A percentile compares a stretch with the other conserved stretches of the same genome.
Conservation (phyloP, 495 filamentous ascomycete species). For the Podospora bellae-mahoneyi region DNA sequence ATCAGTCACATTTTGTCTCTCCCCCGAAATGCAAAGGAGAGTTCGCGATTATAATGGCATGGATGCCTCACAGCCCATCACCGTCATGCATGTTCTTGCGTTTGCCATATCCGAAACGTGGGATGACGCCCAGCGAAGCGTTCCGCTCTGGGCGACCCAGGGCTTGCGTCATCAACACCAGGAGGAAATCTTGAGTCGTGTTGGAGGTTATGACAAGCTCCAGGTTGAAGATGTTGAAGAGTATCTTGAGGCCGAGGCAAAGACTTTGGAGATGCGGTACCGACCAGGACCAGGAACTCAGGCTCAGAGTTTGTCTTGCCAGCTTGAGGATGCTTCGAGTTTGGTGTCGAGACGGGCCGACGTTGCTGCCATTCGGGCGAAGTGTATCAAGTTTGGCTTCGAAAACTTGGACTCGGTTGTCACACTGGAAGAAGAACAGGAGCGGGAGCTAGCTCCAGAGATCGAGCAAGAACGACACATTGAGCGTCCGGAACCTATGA, state of each 20-base stretch:
- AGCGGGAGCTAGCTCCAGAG: slow-evolving; percentile 64
- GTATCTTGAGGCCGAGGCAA: slow-evolving; percentile 43
- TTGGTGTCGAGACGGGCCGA: slow-evolving; percentile 36
- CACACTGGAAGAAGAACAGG: slow-evolving; percentile 63
- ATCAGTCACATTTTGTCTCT: slow-evolving; percentile 57
- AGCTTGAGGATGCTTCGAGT: not conserved
- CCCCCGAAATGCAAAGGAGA: slow-evolving; percentile 50
- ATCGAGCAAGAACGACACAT: slow-evolving; percentile 57
- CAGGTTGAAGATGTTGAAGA: slow-evolving; percentile 31
- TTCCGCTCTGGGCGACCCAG: slow-evolving; percentile 61
- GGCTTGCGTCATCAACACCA: slow-evolving; percentile 47
- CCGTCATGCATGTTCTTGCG: slow-evolving; percentile 50
- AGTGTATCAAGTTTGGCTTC: slow-evolving; percentile 40
- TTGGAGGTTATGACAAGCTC: slow-evolving; percentile 11
- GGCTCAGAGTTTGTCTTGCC: not conserved
- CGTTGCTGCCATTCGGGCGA: slow-evolving; percentile 48
- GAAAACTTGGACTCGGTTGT: too few relatives aligned
- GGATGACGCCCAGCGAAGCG: slow-evolving; percentile 42
- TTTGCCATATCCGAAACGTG: slow-evolving; percentile 62
- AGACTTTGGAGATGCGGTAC: slow-evolving; percentile 27
- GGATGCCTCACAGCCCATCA: slow-evolving; percentile 13
- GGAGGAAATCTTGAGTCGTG: slow-evolving; percentile 29
- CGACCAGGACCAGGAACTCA: not conserved
- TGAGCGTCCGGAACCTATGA: slow-evolving; percentile 41
- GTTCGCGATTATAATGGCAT: slow-evolving; percentile 25